Conservation (phyloP, 805 yeast genomes). For the Saccharomycopsis sp. region DNA sequence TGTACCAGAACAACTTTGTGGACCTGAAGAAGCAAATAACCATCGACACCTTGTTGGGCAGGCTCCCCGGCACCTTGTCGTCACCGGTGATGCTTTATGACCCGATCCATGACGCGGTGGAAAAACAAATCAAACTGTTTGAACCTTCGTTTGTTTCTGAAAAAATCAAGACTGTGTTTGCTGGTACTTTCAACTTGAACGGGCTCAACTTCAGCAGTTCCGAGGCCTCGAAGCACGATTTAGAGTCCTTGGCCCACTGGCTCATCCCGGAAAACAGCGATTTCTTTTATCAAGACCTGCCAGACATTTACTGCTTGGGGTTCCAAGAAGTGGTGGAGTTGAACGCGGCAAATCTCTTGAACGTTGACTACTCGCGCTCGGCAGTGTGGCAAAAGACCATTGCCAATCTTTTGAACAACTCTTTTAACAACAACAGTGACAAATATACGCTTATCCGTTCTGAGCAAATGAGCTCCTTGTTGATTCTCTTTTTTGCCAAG, state of each 20-base stretch:
- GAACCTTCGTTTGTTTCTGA: slow-evolving; percentile 49
- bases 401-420: slow-evolving; percentile 45
- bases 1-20: slow-evolving; percentile 92
- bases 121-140: slow-evolving; percentile 42
- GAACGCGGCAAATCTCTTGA: slow-evolving; percentile 82
- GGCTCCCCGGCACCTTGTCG: slow-evolving; percentile 51
- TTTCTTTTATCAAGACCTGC: slow-evolving; percentile 31
- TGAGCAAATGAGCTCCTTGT: slow-evolving; percentile 64
- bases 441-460: slow-evolving; percentile 58
- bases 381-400: slow-evolving; percentile 71
- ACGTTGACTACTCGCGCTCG: slow-evolving; percentile 73
- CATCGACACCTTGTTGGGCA: slow-evolving; percentile 79
- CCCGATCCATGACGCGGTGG: slow-evolving; percentile 82
- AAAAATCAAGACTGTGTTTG: slow-evolving; percentile 53
- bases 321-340: slow-evolving; percentile 91
- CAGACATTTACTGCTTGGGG: slow-evolving; percentile 84
- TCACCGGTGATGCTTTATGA: slow-evolving; percentile 67
- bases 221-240: slow-evolving; percentile 3
- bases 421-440: slow-evolving; percentile 30
- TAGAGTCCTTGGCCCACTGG: slow-evolving; percentile 38
- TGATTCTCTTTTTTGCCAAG: slow-evolving; percentile 56
- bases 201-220: slow-evolving; percentile 40
- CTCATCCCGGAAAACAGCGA: slow-evolving; percentile 62
- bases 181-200: slow-evolving; percentile 83
- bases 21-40: slow-evolving; percentile 87